These are phyloP conservation scores for Globisporangium uncinulatum DNA, from an alignment of 352 stramenopile genomes.

Conservation along the genomic window DNA sequence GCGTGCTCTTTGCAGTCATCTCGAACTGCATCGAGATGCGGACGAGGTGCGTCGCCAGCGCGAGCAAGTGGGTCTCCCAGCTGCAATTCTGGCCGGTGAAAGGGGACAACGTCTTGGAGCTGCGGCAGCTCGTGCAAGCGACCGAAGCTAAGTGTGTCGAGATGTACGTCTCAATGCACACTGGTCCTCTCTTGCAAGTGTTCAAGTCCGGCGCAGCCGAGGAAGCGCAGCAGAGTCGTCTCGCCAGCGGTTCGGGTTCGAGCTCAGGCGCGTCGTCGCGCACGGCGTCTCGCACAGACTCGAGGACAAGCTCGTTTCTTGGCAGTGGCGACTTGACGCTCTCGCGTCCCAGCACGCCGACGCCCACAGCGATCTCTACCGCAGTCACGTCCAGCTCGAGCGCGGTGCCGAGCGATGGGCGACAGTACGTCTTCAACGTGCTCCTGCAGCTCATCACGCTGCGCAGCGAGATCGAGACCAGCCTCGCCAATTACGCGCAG, in stretches of 20 bases:
- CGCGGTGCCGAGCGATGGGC: slow-evolving; percentile 39
- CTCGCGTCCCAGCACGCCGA: slow-evolving; percentile 12
- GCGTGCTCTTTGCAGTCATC: slow-evolving; percentile 60
- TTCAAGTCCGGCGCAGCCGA: slow-evolving; percentile 40
- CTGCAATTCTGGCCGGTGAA: slow-evolving; percentile 13
- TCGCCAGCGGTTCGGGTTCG: not conserved
- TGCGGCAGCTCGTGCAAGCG: slow-evolving; percentile 36
- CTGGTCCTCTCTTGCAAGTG: slow-evolving; percentile 39
- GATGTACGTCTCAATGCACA: slow-evolving; percentile 52
- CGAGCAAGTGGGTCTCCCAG: slow-evolving; percentile 42
- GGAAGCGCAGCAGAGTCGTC: slow-evolving; percentile 31
- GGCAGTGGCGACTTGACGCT: slow-evolving; percentile 19
- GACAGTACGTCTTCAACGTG: slow-evolving; percentile 80
- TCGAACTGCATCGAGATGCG: slow-evolving; percentile 71
- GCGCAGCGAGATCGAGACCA: slow-evolving; percentile 64
- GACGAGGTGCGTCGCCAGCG: slow-evolving; percentile 35
- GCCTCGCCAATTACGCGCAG: slow-evolving; percentile 46
- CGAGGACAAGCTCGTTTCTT: slow-evolving; percentile 18
- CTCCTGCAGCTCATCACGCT: slow-evolving; percentile 70
- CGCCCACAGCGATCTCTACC: slow-evolving; percentile 16
- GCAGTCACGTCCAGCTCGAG: slow-evolving; percentile 3
- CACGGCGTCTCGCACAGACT: slow-evolving; percentile 23
- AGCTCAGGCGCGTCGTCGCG: slow-evolving; percentile 18
- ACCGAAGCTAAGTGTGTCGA: slow-evolving; percentile 55
- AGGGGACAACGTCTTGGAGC: slow-evolving; percentile 13